Evolutionary conservation across 176 grass and related monocot species (phyloP).

Genomic region (Juncus inflexus): DNA sequence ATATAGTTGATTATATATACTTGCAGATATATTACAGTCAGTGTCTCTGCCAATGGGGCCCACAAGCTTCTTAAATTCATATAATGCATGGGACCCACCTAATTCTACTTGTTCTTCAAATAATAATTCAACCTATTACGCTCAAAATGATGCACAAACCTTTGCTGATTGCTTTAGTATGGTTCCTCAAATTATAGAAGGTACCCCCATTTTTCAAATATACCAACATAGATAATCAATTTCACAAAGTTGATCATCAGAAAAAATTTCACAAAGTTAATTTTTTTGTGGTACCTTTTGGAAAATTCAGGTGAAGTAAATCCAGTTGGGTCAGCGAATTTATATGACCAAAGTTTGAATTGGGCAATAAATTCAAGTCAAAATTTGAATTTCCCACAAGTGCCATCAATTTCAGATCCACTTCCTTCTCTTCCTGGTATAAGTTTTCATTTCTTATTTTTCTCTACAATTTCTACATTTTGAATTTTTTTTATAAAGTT

Average conservation of each 20-base stretch:
- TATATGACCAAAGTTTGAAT: conserved; percentile 28
- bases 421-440: conserved; percentile 26
- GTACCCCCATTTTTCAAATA: conserved; percentile 1
- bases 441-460: not conserved
- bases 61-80: conserved; percentile 1
- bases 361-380: conserved; percentile 43
- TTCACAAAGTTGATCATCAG: no score
- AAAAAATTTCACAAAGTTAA: no score
- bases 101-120: conserved; percentile 13
- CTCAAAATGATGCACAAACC: conserved; percentile 13
- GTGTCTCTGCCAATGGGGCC: conserved; percentile 21
- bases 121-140: conserved; percentile 14
- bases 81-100: conserved; percentile 29
- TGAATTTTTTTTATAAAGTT: no score
- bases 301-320: conserved; percentile 22
- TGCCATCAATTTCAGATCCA: conserved; percentile 16
- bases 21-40: conserved; percentile 30
- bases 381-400: conserved; percentile 9
- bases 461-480: not conserved
- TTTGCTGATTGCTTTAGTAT: conserved; percentile 18
- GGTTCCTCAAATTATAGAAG: conserved; percentile 21
- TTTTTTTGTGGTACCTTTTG: conserved; percentile 11
- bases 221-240: no score
- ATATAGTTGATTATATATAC: not conserved
- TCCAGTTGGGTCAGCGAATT: conserved; percentile 5